phyloP scores from a whole-genome alignment of 306 rosid genomes.

The Cicer chorassanicum region DNA sequence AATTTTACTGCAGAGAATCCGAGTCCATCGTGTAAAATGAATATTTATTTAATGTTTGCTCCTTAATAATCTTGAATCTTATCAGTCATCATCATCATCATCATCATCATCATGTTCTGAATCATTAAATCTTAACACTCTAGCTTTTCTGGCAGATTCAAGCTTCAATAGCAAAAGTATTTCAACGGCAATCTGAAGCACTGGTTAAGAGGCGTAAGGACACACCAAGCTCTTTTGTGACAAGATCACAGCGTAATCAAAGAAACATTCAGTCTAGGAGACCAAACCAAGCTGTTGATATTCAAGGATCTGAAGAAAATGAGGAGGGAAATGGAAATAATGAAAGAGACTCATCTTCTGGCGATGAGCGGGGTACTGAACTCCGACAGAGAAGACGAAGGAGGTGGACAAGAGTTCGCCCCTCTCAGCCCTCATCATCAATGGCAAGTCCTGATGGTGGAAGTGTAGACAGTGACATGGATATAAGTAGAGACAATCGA shows the following conservation, averaged over 20 bases:
- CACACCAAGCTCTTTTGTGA: conserved; percentile 52
- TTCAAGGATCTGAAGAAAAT: conserved; percentile 77
- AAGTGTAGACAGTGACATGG: conserved; percentile 68
- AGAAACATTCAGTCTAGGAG: conserved; percentile 67
- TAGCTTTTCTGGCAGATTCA: conserved; percentile 52
- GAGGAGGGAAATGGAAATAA: conserved; percentile 72
- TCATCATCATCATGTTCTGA: conserved; percentile 4
- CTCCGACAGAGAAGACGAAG: conserved; percentile 65
- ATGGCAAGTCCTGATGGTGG: conserved; percentile 70
- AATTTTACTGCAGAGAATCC: background rate
- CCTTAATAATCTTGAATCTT: conserved; percentile 18
- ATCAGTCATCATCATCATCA: background rate
- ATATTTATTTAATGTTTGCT: conserved; percentile 22
- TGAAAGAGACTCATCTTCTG: conserved; percentile 74
- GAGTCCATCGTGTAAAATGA: background rate
- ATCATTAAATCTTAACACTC: conserved; percentile 22
- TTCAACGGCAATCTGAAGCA: conserved; percentile 93
- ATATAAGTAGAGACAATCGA: conserved; percentile 63
- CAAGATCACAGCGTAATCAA: conserved; percentile 72
- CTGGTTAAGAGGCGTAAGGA: conserved; percentile 80
- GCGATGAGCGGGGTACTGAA: conserved; percentile 69
- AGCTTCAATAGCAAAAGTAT: conserved; percentile 63
- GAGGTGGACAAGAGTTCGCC: conserved; percentile 64
- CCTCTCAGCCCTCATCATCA: conserved; percentile 82
- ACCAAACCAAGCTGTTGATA: conserved; percentile 61